phyloP scores from a whole-genome alignment of 257 asterid genomes.

The Echium plantagineum region DNA sequence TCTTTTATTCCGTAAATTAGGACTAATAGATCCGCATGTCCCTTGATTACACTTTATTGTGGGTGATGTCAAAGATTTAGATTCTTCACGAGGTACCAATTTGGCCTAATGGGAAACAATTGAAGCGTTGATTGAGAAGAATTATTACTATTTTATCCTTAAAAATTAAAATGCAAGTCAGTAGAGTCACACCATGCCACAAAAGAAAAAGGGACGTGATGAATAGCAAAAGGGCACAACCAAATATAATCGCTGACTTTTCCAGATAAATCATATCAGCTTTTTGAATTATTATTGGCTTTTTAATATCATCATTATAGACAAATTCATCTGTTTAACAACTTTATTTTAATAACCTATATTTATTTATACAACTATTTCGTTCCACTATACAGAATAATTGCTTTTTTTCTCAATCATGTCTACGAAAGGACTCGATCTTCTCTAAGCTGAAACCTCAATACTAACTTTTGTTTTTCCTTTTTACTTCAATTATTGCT shows the following conservation, averaged over 20 bases:
- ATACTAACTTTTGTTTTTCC: too few species aligned
- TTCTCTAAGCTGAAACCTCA: background rate
- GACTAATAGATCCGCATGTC: background rate
- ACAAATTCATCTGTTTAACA: slow-evolving; percentile 8
- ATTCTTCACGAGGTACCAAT: background rate
- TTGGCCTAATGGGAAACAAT: background rate
- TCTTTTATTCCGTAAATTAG: background rate
- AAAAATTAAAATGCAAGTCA: too few species aligned
- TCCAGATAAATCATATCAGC: too few species aligned
- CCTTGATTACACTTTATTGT: too few species aligned
- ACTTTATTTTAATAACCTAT: slow-evolving; percentile 1
- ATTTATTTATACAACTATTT: background rate
- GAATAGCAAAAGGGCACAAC: background rate
- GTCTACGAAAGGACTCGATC: slow-evolving; percentile 2
- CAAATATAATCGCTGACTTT: slow-evolving; percentile 18
- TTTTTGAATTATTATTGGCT: background rate
- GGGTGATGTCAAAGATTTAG: background rate
- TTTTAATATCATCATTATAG: slow-evolving; percentile 6
- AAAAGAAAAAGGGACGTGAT: too few species aligned
- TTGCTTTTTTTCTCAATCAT: slow-evolving; percentile 3
- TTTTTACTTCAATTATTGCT: background rate
- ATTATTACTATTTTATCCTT: too few species aligned
- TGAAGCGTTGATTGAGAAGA: background rate
- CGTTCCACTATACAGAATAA: slow-evolving; percentile 1
- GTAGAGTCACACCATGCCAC: too few species aligned